Evolutionary conservation across 2,329 filamentous ascomycete genomes (phyloP), one percentile per base, ranked within the genome.

Genomic region (Trichoderma sp.): DNA sequence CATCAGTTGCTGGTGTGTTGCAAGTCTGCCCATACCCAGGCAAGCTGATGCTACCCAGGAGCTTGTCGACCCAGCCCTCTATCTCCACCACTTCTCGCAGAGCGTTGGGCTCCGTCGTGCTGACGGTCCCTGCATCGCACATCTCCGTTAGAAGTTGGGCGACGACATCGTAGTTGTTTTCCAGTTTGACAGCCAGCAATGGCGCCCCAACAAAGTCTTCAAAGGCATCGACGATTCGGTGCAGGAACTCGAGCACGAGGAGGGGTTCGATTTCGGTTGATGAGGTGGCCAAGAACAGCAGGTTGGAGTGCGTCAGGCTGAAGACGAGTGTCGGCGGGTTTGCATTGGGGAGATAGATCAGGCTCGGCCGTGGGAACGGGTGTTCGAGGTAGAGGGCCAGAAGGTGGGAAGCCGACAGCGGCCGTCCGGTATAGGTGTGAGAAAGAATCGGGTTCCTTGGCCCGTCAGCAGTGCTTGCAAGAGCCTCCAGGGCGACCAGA

Each of bases 181-280:
- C 93, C 71, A 99, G 90, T 82, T 95, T 97, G 76, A 86, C 87
- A 22, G 93, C 90, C 67, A 97, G 83, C 58, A 99, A 81, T 15
- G 95, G 95, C 54, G 92, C 89, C 68, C 94, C 94, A 8, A 99
- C 84, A 77, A 97, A 98, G 76, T 97, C 94, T 80, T 98, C 94
- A 37, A 99, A 86, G 13, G 92, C 90, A 83, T 99, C 95, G 75
- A 97, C 88, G 34, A 97, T 87, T 71, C 95, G 90, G 83, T 98
- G 94, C 45, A 99, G 86, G 79, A 98, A 98, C 80, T 98, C 94
- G 71, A 98, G 89, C 45, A 93, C 90, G 5, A 97, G 87, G 8
- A 99, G 86, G 8, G 95, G 93, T 76, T 97, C 94, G 61, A 92
- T 90, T 77, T 99, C 95, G 67, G 87, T 86, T 42, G 93, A 93